Evolutionary conservation across 2,329 filamentous ascomycete species (phyloP), one percentile per base, ranked within the genome.

Genomic region (Fusarium humuli): DNA sequence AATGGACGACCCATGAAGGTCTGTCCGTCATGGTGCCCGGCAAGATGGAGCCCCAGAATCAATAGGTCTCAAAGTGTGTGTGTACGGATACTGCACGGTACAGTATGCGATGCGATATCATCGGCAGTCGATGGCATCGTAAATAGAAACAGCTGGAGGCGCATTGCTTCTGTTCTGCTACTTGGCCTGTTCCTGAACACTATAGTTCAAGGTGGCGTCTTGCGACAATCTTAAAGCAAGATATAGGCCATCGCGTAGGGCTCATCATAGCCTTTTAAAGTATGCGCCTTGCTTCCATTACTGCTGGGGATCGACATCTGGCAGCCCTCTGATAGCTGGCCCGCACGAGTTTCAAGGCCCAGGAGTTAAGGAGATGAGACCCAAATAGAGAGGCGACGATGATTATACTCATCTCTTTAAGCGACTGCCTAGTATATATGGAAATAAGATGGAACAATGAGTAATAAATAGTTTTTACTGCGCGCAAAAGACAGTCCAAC

Each of bases 221-320:
- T 61, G 65, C 56, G 69, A 66, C 60, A 69, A 57, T 50, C 46
- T 61, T 59, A 42, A 52, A 66, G 50, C 56, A 58, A 62, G 60
- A 66, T 62, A 66, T 41, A 20, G 61, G 45, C 44, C 32, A 50
- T 64, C 20, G 30, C 47, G 37, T 49, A 71, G 23, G 64, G 69
- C 69, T 71, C 69, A 71, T 69, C 68, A 59, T 54, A 69, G 44
- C 68, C 60, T 44, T 69, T 59, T 57, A 57, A 71, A 71, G 69
- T 56, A 71, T 71, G 69, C 69, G 68, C 60, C 68, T 71, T 62
- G 65, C 56, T 69, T 41, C 34, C 34, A 37, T n/a, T 61, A 23
- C 44, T 65, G 55, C 49, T 44, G 60, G 69, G 65, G 69, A 71
- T 71, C 69, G 69, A 50, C 69, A 57, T 69, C 48, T 72, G 60